Conservation (phyloP, 2,329 filamentous ascomycete species). For the Endothia cerciana region DNA sequence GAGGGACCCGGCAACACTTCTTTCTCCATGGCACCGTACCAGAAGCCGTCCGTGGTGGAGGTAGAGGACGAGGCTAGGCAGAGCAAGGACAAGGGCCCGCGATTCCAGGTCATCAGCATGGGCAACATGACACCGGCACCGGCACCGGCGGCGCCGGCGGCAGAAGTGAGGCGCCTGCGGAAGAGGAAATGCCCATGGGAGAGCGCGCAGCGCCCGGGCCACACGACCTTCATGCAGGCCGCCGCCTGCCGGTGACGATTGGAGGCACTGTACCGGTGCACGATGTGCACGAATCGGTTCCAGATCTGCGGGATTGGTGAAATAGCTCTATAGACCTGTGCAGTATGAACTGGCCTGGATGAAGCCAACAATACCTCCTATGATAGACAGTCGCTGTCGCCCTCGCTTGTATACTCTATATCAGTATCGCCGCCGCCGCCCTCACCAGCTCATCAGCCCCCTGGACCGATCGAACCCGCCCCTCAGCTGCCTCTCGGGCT, state of each 20-base stretch:
- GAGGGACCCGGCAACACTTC: background rate
- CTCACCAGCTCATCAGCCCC: conserved; percentile 84
- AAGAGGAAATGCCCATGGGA: conserved; percentile 26
- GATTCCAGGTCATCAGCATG: background rate
- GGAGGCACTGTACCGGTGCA: background rate
- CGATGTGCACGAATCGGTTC: no score
- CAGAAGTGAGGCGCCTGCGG: conserved; percentile 19
- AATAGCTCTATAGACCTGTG: no score
- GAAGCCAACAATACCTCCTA: background rate
- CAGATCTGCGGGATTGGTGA: no score
- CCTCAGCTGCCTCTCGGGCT: conserved; percentile 81
- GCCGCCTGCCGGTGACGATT: conserved; percentile 14
- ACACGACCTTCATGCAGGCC: conserved; percentile 13
- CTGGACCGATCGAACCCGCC: conserved; percentile 87
- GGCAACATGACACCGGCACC: background rate
- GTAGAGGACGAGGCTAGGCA: conserved; percentile 18
- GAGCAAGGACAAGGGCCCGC: background rate
- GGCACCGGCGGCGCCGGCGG: background rate
- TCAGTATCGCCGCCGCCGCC: no score
- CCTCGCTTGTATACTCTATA: background rate
- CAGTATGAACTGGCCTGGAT: no score
- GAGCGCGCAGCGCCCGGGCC: conserved; percentile 20
- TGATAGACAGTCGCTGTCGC: background rate
- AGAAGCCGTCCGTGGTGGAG: conserved; percentile 27
- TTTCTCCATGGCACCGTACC: conserved; percentile 27